Evolutionary conservation across 306 rosid genomes (phyloP).

Genomic region (Lathyrus aphaca): DNA sequence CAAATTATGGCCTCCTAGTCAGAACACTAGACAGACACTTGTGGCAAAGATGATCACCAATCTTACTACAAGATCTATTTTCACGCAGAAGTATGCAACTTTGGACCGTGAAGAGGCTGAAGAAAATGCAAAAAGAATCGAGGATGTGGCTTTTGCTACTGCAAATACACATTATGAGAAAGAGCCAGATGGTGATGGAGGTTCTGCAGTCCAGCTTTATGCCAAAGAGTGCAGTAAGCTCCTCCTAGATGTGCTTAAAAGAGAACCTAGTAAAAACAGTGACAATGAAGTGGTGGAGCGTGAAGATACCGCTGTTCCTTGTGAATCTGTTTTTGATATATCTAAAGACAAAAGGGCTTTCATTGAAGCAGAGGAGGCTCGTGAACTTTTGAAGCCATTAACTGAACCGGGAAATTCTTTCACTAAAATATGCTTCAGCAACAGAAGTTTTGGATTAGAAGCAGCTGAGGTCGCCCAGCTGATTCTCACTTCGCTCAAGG

Average conservation of each 20-base stretch:
- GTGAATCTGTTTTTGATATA: constrained; percentile 69
- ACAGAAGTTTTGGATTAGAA: constrained; percentile 74
- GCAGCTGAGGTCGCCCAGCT: constrained; percentile 76
- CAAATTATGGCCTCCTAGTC: constrained; percentile 98
- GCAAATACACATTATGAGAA: constrained; percentile 70
- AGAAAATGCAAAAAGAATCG: constrained; percentile 77
- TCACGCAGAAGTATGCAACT: constrained; percentile 82
- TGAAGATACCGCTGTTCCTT: constrained; percentile 37
- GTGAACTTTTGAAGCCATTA: constrained; percentile 69
- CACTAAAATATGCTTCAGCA: constrained; percentile 93
- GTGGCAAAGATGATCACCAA: constrained; percentile 86
- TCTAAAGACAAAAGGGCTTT: constrained; percentile 76
- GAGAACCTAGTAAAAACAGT: constrained; percentile 50
- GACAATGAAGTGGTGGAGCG: constrained; percentile 44
- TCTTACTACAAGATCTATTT: constrained; percentile 70
- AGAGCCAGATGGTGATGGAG: constrained; percentile 97
- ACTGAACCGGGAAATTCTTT: constrained; percentile 70
- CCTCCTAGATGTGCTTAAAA: constrained; percentile 81
- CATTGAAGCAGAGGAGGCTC: constrained; percentile 83
- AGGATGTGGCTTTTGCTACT: constrained; percentile 71
- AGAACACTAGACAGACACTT: constrained; percentile 82
- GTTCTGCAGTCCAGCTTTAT: constrained; percentile 95
- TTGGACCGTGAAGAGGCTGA: constrained; percentile 77
- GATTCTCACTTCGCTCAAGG: constrained; percentile 67
- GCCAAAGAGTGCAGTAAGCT: constrained; percentile 92